A percentile compares a stretch with the other conserved stretches of the same genome.
Conservation (phyloP, 2,329 filamentous ascomycete genomes). For the Ceratocystis lukuohia region DNA sequence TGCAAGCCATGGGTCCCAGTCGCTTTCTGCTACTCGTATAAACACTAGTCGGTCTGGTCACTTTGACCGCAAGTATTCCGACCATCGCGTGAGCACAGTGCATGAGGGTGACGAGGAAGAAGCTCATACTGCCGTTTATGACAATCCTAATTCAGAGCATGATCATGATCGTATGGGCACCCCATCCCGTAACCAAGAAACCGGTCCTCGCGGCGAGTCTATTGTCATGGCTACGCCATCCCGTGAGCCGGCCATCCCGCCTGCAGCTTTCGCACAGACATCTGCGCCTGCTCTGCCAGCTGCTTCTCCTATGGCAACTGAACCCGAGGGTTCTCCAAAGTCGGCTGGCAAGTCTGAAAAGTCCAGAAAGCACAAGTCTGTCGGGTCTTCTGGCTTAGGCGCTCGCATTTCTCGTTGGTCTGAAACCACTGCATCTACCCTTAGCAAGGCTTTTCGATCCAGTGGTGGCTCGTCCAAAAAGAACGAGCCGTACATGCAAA, state of each 20-base stretch:
- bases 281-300: conserved; percentile 1
- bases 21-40: conserved; percentile 5
- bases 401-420: conserved; percentile 97
- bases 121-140: conserved; percentile 28
- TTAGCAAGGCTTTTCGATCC: conserved; percentile 62
- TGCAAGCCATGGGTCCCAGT: conserved; percentile 35
- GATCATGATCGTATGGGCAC: conserved; percentile 26
- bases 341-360: conserved; percentile 44
- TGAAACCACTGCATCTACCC: conserved; percentile 83
- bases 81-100: conserved; percentile 81
- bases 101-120: conserved; percentile 70
- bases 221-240: conserved; percentile 12
- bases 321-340: conserved; percentile 64
- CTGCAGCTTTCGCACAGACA: conserved; percentile 1
- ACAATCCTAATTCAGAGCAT: conserved; percentile 27
- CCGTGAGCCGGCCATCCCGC: conserved; percentile 14
- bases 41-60: conserved; percentile 64
- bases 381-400: conserved; percentile 62
- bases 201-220: conserved; percentile 15
- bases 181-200: conserved; percentile 4
- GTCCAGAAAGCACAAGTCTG: conserved; percentile 78
- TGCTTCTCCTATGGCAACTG: conserved; percentile 30
- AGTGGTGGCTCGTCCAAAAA: conserved; percentile 42
- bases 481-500: conserved; percentile 35
- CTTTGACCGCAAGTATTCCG: conserved; percentile 47